Percentiles rank a stretch among this genome's conserved stretches.
phyloP scores from a whole-genome alignment of 768 basidiomycete species.

The Calocybe cyanea region DNA sequence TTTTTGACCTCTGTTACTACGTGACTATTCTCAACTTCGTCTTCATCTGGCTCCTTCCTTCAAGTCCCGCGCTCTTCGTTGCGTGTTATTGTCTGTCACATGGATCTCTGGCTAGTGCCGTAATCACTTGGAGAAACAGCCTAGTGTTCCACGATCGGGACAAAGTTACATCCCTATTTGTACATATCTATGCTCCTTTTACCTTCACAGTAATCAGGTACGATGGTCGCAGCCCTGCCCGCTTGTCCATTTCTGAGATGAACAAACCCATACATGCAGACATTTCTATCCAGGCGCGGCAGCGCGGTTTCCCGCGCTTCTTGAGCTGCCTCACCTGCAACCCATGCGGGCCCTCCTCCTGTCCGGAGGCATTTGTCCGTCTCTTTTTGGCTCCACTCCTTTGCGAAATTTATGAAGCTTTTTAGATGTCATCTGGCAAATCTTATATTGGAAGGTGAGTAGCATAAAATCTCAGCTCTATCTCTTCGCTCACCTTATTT shows the following conservation, averaged over 20 bases:
- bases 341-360: conserved; percentile 72
- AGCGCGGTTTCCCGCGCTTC: conserved; percentile 81
- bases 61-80: conserved; percentile 73
- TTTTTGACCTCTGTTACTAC: conserved; percentile 92
- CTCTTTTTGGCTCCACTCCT: background rate
- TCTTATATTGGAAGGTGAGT: conserved; percentile 85
- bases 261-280: conserved; percentile 32
- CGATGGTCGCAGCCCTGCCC: conserved; percentile 18
- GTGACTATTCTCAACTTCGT: conserved; percentile 88
- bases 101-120: conserved; percentile 87
- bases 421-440: conserved; percentile 88
- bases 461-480: background rate
- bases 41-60: conserved; percentile 88
- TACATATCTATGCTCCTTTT: conserved; percentile 92
- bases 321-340: conserved; percentile 62
- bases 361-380: conserved; percentile 81
- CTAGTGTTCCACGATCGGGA: conserved; percentile 97
- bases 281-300: conserved; percentile 86
- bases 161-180: conserved; percentile 92
- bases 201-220: conserved; percentile 89
- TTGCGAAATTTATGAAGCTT: conserved; percentile 13
- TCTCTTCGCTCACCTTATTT: conserved; percentile 5
- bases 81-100: conserved; percentile 93
- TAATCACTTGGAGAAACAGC: conserved; percentile 98
- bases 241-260: background rate